Evolutionary conservation across 371 early-diverging fungal genomes (phyloP).

Genomic region (Dipsacomyces acuminosporus): DNA sequence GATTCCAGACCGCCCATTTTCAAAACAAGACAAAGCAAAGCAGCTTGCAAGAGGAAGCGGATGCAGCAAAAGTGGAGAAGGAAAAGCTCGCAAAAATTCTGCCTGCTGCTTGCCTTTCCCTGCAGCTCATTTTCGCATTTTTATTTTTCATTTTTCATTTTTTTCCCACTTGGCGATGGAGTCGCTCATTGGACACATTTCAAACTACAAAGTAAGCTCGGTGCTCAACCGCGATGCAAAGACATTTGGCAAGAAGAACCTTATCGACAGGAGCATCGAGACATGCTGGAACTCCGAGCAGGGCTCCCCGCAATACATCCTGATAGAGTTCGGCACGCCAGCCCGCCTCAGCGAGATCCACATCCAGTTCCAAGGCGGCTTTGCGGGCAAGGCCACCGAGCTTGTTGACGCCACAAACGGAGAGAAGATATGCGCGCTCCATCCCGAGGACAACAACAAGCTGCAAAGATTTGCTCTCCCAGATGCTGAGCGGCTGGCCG

Average conservation of each 20-base stretch:
- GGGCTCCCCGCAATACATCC: slow-evolving; percentile 79
- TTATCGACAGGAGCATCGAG: slow-evolving; percentile 71
- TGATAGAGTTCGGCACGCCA: slow-evolving; percentile 62
- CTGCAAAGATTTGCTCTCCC: slow-evolving; percentile 50
- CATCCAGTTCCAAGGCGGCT: slow-evolving; percentile 91
- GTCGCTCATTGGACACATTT: slow-evolving; percentile 8
- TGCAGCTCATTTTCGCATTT: too few species aligned
- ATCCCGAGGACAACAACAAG: slow-evolving; percentile 68
- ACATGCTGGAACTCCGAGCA: slow-evolving; percentile 96
- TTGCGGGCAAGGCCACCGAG: slow-evolving; percentile 59
- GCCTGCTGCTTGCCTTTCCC: too few species aligned
- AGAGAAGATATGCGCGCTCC: slow-evolving; percentile 53
- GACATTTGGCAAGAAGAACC: slow-evolving; percentile 74
- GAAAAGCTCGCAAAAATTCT: too few species aligned
- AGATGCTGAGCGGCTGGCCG: slow-evolving; percentile 2
- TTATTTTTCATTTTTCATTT: too few species aligned
- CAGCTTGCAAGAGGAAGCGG: too few species aligned
- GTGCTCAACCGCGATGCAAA: slow-evolving; percentile 75
- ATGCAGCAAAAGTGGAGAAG: too few species aligned
- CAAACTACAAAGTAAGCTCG: slow-evolving; percentile 64
- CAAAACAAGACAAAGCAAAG: too few species aligned
- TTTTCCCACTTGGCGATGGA: too few species aligned
- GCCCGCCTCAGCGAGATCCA: slow-evolving; percentile 49
- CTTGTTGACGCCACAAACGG: slow-evolving; percentile 30
- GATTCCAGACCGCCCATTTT: neutral